phyloP scores from a whole-genome alignment of 2,329 filamentous ascomycete species.

The Monosporascus sp. region DNA sequence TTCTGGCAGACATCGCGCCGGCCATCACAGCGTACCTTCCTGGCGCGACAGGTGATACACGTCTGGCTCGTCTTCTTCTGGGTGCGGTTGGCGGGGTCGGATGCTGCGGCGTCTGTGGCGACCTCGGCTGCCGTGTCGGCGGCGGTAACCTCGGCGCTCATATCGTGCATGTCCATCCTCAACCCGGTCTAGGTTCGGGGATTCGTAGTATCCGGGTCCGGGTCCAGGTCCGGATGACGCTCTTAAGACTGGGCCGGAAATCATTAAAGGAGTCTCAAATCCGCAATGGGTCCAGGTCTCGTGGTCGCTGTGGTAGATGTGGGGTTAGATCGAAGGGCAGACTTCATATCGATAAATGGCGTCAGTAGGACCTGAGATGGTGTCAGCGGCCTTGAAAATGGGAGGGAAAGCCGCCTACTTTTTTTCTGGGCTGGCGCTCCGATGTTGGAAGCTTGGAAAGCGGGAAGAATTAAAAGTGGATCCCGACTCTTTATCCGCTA shows the following conservation, averaged over 20 bases:
- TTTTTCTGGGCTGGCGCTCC: not conserved
- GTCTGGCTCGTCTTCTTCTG: constrained; percentile 34
- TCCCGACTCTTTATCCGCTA: not conserved
- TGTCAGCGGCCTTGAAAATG: not conserved
- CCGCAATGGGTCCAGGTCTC: not conserved
- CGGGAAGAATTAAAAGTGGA: not conserved
- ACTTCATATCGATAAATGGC: not conserved
- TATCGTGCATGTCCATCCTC: constrained; percentile 31
- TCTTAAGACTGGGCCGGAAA: not conserved
- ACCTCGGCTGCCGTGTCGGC: constrained; percentile 30
- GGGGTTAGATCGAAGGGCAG: not conserved
- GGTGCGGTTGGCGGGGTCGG: constrained; percentile 27
- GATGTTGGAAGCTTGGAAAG: not conserved
- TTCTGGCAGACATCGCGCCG: constrained; percentile 50
- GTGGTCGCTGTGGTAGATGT: not conserved
- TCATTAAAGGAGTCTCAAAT: not conserved
- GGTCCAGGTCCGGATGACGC: not conserved
- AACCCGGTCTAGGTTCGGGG: not conserved
- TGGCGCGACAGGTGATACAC: constrained; percentile 49
- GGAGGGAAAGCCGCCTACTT: not conserved
- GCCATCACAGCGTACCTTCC: constrained; percentile 56
- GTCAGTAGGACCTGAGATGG: no score
- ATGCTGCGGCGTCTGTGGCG: constrained; percentile 26
- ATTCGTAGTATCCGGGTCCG: not conserved
- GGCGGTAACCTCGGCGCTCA: constrained; percentile 29